Conservation (phyloP, 108 stramenopile genomes). For the Conticribra weissflogii region DNA sequence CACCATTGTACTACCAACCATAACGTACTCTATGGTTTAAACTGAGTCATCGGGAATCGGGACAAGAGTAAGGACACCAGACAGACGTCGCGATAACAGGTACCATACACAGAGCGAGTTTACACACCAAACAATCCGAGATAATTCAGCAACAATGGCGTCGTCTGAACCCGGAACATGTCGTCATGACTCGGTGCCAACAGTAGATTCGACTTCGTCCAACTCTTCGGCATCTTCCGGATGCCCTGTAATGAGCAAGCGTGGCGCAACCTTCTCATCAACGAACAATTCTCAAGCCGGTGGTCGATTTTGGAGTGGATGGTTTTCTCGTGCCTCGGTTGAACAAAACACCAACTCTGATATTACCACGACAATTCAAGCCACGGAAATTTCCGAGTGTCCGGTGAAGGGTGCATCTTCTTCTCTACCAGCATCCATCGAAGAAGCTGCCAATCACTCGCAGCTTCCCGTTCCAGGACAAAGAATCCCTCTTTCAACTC, state of each 20-base stretch:
- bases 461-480: conserved; percentile 81
- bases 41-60: too few species aligned
- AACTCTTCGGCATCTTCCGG: conserved; percentile 15
- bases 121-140: too few species aligned
- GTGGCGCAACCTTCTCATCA: conserved; percentile 8
- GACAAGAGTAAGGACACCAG: too few species aligned
- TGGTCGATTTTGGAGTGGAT: conserved; percentile 31
- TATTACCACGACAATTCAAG: neutral
- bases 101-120: too few species aligned
- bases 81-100: too few species aligned
- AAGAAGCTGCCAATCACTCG: conserved; percentile 79
- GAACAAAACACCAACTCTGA: neutral
- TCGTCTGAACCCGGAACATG: too few species aligned
- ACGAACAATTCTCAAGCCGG: conserved; percentile 9
- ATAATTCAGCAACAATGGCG: neutral
- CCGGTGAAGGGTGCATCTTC: conserved; percentile 26
- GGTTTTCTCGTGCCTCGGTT: conserved; percentile 20
- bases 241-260: conserved; percentile 38
- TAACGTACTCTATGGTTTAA: too few species aligned
- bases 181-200: too few species aligned
- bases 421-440: conserved; percentile 68
- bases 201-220: neutral
- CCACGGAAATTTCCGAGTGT: conserved; percentile 12
- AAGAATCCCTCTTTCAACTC: conserved; percentile 69
- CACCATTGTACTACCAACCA: too few species aligned